Base-by-base conservation (phyloP, 306 rosid species). In the Cucumis cinereus region DNA sequence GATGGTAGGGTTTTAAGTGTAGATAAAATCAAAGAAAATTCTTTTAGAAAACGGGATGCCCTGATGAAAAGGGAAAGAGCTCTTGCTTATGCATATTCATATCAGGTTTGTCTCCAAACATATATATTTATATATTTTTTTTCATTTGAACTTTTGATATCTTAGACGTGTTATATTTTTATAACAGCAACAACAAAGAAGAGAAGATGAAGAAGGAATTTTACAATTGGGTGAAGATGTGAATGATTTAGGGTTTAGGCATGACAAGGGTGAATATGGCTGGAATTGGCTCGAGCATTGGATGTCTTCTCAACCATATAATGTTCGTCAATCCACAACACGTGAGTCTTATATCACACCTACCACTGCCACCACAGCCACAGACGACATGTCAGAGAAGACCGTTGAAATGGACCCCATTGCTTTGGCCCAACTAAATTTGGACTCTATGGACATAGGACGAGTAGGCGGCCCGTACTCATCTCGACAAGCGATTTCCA, bases 211-310 rank as follows among this genome's bases (percentile, higher is more conserved):
- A 23, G 77, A 67, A 40, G 54, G 17, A 33, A 61, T 82, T 15
- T 63, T 81, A 56, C 83, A 81, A 5, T 20, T 87, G 1, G 82
- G 75, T 10, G 82, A 76, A 20, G 59, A 61, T 33, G 79, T 41
- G 10, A 82, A 77, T 13, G 88, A 85, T 9, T 67, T 78, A 64
- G 86, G 77, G 73, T 73, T 75, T 30, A 77, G 79, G 49, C 74
- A 50, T 1, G 95, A 86, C n/a, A 86, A 84, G 73, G 82, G 84
- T 33, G 88, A 90, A 41, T 62, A 89, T 88, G 95, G 90, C 62
- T 91, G 98, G 96, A 89, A 89, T 77, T 92, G 95, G 96, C 86
- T 94, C 15, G 96, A 94, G 62, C 81, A 86, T 49, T 94, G 96
- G 97, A 94, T 89, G 96, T 85, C 87, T 9, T 82, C 92, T 19